Conservation (phyloP, 768 basidiomycete species). For the Mycena sanguinolenta region DNA sequence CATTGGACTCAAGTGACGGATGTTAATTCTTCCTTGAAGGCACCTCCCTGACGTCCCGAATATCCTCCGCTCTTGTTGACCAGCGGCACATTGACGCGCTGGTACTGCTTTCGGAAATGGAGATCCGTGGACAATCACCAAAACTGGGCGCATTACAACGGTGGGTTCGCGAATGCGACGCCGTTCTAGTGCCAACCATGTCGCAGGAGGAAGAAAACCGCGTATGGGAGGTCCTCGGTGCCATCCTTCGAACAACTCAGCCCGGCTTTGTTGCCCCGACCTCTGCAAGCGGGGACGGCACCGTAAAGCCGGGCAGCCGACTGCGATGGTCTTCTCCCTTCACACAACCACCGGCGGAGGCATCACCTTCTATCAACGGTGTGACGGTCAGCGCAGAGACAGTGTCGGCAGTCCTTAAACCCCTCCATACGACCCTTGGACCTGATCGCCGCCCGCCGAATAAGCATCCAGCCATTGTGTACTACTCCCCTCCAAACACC, state of each 20-base stretch:
- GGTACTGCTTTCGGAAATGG: constrained; percentile 67
- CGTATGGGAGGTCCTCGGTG: constrained; percentile 62
- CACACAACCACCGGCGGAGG: constrained; percentile 39
- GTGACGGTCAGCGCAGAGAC: constrained; percentile 33
- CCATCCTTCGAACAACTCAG: constrained; percentile 62
- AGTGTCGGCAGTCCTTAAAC: constrained; percentile 40
- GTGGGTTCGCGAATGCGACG: constrained; percentile 72
- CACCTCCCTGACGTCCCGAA: constrained; percentile 51
- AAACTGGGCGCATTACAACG: constrained; percentile 68
- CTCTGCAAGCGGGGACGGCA: constrained; percentile 34
- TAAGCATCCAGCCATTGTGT: constrained; percentile 64
- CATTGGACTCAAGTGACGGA: background rate
- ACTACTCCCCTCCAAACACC: constrained; percentile 53
- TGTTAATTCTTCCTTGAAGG: constrained; percentile 36
- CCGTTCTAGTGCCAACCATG: constrained; percentile 57
- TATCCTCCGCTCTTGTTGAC: constrained; percentile 58
- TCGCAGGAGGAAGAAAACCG: constrained; percentile 54
- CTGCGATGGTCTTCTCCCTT: constrained; percentile 53
- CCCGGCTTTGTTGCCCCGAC: constrained; percentile 47
- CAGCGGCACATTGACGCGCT: constrained; percentile 62
- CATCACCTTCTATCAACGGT: constrained; percentile 23
- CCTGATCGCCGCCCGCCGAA: constrained; percentile 67
- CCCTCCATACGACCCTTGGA: constrained; percentile 56
- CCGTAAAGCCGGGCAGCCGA: constrained; percentile 45
- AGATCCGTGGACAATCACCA: constrained; percentile 58